A percentile compares a stretch with the other conserved stretches of the same genome.
phyloP scores from a whole-genome alignment of 164 flowering plant species.

The Houttuynia cordata region DNA sequence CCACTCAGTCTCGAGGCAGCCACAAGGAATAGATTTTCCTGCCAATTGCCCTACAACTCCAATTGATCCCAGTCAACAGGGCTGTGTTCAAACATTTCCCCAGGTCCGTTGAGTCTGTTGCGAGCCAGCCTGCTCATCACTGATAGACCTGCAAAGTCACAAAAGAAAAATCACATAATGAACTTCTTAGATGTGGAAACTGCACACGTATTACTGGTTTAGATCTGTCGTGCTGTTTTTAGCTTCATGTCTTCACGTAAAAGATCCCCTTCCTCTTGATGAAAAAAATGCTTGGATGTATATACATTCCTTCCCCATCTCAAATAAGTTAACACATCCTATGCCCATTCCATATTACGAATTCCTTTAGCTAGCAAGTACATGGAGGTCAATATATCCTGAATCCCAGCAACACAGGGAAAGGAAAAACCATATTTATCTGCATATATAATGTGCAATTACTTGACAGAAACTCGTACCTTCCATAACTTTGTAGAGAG shows the following conservation, averaged over 20 bases:
- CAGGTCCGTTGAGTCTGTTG: constrained; percentile 44
- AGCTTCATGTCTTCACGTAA: too few species aligned
- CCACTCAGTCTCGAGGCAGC: too few species aligned
- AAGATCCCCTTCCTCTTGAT: too few species aligned
- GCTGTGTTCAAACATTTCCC: constrained; percentile 29
- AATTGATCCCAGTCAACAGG: constrained; percentile 26
- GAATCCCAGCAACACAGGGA: background rate
- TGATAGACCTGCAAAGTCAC: constrained; percentile 92
- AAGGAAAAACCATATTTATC: background rate
- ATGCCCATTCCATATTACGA: too few species aligned
- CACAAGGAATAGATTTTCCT: too few species aligned
- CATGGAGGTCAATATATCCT: background rate
- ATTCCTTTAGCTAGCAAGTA: too few species aligned
- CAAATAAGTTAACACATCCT: too few species aligned
- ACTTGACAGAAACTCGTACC: constrained; percentile 30
- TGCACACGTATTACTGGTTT: background rate
- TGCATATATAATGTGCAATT: background rate
- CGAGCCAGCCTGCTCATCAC: constrained; percentile 64
- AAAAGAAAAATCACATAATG: background rate
- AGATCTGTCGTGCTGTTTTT: too few species aligned
- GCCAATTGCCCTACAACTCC: constrained; percentile 2
- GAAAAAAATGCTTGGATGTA: too few species aligned
- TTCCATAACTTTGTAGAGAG: constrained; percentile 87
- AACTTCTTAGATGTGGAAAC: background rate
- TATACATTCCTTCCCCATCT: too few species aligned